Evolutionary conservation across 192 early-diverging fungal genomes (phyloP).

Genomic region (Umbelopsis isabellina): DNA sequence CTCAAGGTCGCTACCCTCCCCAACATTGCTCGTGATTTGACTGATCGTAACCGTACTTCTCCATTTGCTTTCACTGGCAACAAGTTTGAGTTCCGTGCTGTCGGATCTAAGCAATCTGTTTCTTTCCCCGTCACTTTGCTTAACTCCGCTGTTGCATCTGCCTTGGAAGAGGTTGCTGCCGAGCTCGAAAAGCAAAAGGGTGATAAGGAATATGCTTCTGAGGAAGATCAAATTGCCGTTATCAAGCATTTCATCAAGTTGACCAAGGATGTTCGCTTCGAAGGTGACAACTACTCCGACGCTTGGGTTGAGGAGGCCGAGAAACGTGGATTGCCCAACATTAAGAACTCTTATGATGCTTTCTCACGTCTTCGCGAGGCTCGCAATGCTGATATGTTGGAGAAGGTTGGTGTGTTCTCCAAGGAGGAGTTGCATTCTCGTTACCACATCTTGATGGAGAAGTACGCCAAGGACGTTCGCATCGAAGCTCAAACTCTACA

Average conservation of each 20-base stretch:
- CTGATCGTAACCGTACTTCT: slow-evolving; percentile 99
- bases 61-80: slow-evolving; percentile 99
- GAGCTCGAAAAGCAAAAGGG: slow-evolving; percentile 83
- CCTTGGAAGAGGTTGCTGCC: slow-evolving; percentile 74
- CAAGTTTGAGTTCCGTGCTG: slow-evolving; percentile 99
- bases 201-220: slow-evolving; percentile 70
- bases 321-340: slow-evolving; percentile 94
- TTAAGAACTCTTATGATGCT: slow-evolving; percentile 86
- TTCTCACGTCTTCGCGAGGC: slow-evolving; percentile 80
- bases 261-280: slow-evolving; percentile 89
- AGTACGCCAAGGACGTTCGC: slow-evolving; percentile 94
- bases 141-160: slow-evolving; percentile 89
- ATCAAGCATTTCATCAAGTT: slow-evolving; percentile 83
- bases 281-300: slow-evolving; percentile 97
- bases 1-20: slow-evolving; percentile 94
- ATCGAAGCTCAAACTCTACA: slow-evolving; percentile 92
- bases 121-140: slow-evolving; percentile 94
- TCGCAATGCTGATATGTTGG: slow-evolving; percentile 78
- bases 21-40: slow-evolving; percentile 91
- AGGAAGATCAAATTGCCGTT: slow-evolving; percentile 88
- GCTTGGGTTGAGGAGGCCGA: slow-evolving; percentile 93
- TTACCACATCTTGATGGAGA: slow-evolving; percentile 95
- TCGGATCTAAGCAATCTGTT: slow-evolving; percentile 97
- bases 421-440: slow-evolving; percentile 87
- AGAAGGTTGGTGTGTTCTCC: slow-evolving; percentile 81